Evolutionary conservation across 176 grass and related monocot genomes (phyloP), one percentile per base, ranked within the genome.

Genomic region (Hsuehochloa calcarea): DNA sequence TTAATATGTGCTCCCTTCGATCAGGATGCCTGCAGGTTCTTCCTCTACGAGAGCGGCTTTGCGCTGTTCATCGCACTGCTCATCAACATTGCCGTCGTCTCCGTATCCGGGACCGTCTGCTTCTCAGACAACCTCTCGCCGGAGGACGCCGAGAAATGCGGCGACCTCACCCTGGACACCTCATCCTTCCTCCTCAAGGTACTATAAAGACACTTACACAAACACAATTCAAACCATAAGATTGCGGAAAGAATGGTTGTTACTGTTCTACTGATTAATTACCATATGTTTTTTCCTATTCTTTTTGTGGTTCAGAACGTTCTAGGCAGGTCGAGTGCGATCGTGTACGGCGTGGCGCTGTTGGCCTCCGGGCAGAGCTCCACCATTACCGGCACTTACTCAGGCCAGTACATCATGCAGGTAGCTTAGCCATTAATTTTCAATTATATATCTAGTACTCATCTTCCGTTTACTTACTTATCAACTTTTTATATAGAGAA

Each of bases 401-500:
- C 96, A 0, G 96, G 96, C 10, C 96, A 98, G 66, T 98, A 87
- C 76, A 95, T 98, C 80, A 98, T 98, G 93, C 96, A 97, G 94
- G 94, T 92, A 63, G 8, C 6, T 50, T 10, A 25, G 56, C 8
- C n/a, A 25, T 49, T 49, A 15, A 54, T 54, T 54, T 52, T 15
- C 13, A 23, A 60, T 23, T 59, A 59, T 60, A 60, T 60, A 52
- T 52, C 5, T 19, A 20, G 51, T 54, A 20, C 5, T 54, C 20
- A 23, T 60, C 22, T 60, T 59, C 56, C 8, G 22, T 59, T 25
- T n/a, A 56, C 14, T 51, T 52, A 17, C 1, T 51, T 51, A 51
- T 19, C 15, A 19, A 1, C 50, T 29, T 82, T 5, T 1, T 49
- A 58, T 39, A 34, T 34, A 34, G 31, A 34, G 2, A 34, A 34